phyloP scores from a whole-genome alignment of 2,329 filamentous ascomycete species.

The Penicillium griseofulvum region DNA sequence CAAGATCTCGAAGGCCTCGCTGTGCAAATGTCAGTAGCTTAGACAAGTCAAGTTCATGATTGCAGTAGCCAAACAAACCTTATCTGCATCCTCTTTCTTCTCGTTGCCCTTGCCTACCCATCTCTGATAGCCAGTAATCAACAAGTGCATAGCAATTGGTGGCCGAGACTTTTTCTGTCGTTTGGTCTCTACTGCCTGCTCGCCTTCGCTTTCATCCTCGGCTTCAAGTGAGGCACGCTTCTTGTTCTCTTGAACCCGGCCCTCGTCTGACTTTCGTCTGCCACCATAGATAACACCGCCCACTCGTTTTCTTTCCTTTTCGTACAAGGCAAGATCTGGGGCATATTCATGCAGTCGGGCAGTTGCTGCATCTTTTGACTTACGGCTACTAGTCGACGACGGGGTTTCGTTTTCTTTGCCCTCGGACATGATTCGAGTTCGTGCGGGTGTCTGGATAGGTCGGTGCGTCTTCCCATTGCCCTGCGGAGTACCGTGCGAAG shows the following conservation, averaged over 20 bases:
- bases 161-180: conserved; percentile 61
- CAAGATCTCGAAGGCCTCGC: conserved; percentile 78
- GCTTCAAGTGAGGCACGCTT: conserved; percentile 49
- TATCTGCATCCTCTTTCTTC: conserved; percentile 74
- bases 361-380: conserved; percentile 83
- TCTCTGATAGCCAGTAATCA: conserved; percentile 78
- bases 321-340: conserved; percentile 81
- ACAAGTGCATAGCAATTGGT: conserved; percentile 68
- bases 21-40: conserved; percentile 37
- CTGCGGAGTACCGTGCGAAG: conserved; percentile 27
- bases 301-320: conserved; percentile 86
- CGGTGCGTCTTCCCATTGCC: conserved; percentile 29
- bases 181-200: conserved; percentile 60
- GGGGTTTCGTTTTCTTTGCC: conserved; percentile 86
- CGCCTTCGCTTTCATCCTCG: conserved; percentile 49
- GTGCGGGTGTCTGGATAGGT: conserved; percentile 52
- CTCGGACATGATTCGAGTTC: conserved; percentile 51
- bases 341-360: conserved; percentile 73
- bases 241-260: conserved; percentile 35
- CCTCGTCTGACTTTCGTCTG: conserved; percentile 45
- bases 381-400: conserved; percentile 71
- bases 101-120: conserved; percentile 67
- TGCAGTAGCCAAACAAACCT: conserved; percentile 54
- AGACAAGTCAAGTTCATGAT: background rate
- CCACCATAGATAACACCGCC: conserved; percentile 64